Base-by-base conservation (phyloP, 805 yeast genomes). In the Zygosaccharomyces pseudorouxii region DNA sequence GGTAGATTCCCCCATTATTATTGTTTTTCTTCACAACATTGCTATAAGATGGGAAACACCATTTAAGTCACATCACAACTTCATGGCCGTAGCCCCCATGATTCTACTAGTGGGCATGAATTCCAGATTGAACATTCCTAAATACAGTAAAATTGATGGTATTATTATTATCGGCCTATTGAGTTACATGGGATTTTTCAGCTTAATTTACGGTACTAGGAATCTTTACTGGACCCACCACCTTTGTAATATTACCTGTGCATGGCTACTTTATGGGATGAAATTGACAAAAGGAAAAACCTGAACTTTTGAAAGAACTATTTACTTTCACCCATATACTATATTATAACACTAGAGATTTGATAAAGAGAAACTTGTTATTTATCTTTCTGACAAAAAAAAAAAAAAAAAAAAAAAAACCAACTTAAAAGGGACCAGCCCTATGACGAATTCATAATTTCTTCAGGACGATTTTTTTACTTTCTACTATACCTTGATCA, bases 171-270 rank as follows among this genome's bases (percentile, higher is more conserved):
- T 64, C 12, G 51, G 66, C 3, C 57, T 80, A 11, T 57, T 84
- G 38, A 60, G 61, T 0, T 86, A 84, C 62, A 71, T 81, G 53
- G 73, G 79, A 1, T 60, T 78, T 33, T 89, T 86, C 66, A 70
- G 85, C 38, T 64, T 86, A 47, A 58, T 88, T 8, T 88, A 81
- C 66, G 97, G 97, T 2, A 74, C 85, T 5, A 77, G 90, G 60
- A 86, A 88, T 58, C 74, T 92, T n/a, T 90, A 79, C 65, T 87
- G 90, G 86, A 69, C 89, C 41, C 93, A 89, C 58, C 86, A 86
- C 61, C 65, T 89, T 45, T 76, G 85, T 47, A 89, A 89, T 63
- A 63, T 84, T 14, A 67, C 82, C 46, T 75, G 82, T 62, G 76
- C 83, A 2, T 61, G 65, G 65, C 37, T 58, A 19, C 38, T 51